Percentiles rank a stretch among this genome's conserved stretches.
phyloP scores from a whole-genome alignment of 768 basidiomycete genomes.

The Chlorophyllum brunneum region DNA sequence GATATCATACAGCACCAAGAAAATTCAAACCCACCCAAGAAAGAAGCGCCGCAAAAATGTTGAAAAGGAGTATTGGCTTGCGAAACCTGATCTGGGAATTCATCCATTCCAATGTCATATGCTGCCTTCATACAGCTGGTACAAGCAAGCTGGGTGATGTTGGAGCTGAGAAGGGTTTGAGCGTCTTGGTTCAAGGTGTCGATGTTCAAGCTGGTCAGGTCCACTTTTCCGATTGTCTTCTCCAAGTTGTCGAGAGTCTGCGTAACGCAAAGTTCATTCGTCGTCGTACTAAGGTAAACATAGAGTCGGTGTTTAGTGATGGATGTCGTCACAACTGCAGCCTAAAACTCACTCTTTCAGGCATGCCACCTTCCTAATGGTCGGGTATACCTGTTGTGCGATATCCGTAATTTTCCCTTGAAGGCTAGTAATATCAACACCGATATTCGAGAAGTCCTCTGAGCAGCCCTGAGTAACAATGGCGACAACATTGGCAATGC shows the following conservation, averaged over 20 bases:
- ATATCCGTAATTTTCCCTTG: constrained; percentile 13
- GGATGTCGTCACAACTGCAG: background rate
- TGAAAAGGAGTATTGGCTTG: constrained; percentile 18
- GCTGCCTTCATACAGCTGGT: constrained; percentile 45
- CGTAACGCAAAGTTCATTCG: constrained; percentile 44
- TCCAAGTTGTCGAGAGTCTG: constrained; percentile 47
- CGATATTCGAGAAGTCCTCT: constrained; percentile 40
- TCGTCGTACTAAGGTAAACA: background rate
- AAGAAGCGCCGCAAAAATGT: constrained; percentile 37
- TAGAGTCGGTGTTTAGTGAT: constrained; percentile 11
- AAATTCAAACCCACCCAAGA: constrained; percentile 32
- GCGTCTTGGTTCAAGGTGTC: constrained; percentile 17
- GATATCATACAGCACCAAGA: background rate
- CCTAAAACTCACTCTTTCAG: constrained; percentile 47
- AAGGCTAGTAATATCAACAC: constrained; percentile 25
- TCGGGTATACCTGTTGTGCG: constrained; percentile 43
- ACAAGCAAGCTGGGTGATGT: constrained; percentile 34
- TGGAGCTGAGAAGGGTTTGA: constrained; percentile 22
- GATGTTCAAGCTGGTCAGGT: constrained; percentile 22
- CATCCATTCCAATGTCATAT: constrained; percentile 28
- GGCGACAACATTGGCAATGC: constrained; percentile 49
- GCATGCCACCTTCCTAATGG: constrained; percentile 44
- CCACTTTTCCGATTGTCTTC: constrained; percentile 28
- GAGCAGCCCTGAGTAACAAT: constrained; percentile 49
- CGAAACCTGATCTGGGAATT: constrained; percentile 29